These are phyloP conservation scores for Fusarium cicatricum DNA, from an alignment of 2,329 filamentous ascomycete species.

Conservation along the genomic window DNA sequence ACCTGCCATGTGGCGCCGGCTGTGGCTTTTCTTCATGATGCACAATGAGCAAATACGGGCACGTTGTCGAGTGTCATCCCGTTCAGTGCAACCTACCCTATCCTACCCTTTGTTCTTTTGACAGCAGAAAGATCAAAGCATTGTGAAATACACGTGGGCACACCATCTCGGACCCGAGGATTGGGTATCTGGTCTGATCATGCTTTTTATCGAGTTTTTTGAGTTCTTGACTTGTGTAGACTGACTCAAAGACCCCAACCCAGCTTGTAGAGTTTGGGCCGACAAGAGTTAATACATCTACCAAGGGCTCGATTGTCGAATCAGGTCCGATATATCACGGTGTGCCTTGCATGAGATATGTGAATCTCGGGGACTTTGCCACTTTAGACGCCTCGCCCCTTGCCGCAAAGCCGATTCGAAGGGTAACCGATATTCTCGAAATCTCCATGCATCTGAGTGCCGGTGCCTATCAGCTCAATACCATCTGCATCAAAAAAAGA, in stretches of 20 bases:
- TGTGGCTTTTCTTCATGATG: constrained; percentile 26
- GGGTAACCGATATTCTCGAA: background rate
- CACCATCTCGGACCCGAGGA: constrained; percentile 7
- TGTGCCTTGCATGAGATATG: background rate
- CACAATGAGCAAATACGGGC: background rate
- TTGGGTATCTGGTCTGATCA: background rate
- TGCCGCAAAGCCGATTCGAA: background rate
- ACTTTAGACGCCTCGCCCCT: constrained; percentile 12
- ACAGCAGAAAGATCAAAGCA: background rate
- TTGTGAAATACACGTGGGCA: constrained; percentile 10
- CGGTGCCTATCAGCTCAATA: no score
- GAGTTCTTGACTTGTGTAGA: no score
- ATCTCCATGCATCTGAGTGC: no score
- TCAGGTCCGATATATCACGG: constrained; percentile 2
- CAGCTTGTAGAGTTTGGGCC: no score
- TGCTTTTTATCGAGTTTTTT: constrained; percentile 3
- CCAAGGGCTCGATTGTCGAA: background rate
- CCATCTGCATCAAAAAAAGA: no score
- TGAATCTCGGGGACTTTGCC: constrained; percentile 6
- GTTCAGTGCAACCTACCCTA: constrained; percentile 15
- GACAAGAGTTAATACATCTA: no score
- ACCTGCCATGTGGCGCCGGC: constrained; percentile 23
- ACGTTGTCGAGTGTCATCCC: constrained; percentile 28
- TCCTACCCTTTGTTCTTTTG: no score
- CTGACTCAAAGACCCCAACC: no score